phyloP scores from a whole-genome alignment of 208 protist species.

The Herpetomonas samuelpessoai region DNA sequence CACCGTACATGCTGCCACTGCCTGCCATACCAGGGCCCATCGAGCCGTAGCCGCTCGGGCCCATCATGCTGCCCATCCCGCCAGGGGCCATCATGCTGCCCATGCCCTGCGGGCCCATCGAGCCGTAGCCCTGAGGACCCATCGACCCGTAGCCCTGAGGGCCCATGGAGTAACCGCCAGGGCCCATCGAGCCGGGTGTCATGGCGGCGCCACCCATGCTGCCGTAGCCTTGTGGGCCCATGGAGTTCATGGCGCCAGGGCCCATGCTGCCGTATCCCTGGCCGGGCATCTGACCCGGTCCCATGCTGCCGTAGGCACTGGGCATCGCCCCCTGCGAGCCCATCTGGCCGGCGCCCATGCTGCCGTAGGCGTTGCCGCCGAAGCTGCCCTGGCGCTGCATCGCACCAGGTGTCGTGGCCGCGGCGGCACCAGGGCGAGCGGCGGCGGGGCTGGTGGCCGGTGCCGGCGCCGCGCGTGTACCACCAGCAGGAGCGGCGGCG shows the following conservation, averaged over 20 bases:
- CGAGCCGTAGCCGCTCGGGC: constrained; percentile 10
- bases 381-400: constrained; percentile 13
- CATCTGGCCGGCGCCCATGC: constrained; percentile 13
- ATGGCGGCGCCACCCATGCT: constrained; percentile 19
- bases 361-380: constrained; percentile 10
- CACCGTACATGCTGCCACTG: constrained; percentile 32
- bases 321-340: constrained; percentile 1
- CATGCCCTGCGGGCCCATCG: constrained; percentile 10
- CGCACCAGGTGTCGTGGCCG: too few relatives aligned
- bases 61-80: background rate
- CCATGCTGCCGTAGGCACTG: constrained; percentile 26
- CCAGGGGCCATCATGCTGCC: constrained; percentile 7
- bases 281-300: constrained; percentile 16
- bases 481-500: background rate
- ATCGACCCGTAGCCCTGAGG: constrained; percentile 14
- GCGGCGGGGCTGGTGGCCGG: background rate
- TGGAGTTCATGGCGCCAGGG: constrained; percentile 20
- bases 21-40: constrained; percentile 2
- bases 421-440: background rate
- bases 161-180: constrained; percentile 8
- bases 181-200: constrained; percentile 16
- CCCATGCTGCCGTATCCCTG: constrained; percentile 6
- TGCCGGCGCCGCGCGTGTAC: background rate
- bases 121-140: constrained; percentile 12
- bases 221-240: constrained; percentile 23